Evolutionary conservation across 345 rosid species (phyloP), one percentile per base, ranked within the genome.

Genomic region (Citrus hindsii): DNA sequence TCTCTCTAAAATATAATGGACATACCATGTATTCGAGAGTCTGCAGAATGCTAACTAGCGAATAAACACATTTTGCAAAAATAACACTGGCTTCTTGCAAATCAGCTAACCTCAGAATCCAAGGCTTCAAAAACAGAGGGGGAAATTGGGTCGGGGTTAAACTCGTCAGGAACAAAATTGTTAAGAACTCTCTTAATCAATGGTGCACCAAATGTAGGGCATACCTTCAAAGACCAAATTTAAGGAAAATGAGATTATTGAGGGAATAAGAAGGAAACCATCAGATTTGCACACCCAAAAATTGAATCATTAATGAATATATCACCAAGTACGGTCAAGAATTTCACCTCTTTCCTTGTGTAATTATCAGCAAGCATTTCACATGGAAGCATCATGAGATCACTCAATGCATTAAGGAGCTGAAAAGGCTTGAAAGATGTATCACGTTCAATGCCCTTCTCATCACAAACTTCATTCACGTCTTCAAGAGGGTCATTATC

Each of bases 371-470:
- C 90, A 65, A 95, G 94, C 94, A 92, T 89, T 74, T 91, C 94
- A 48, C 87, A 92, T 77, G 99, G 99, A 79, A 95, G 94, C 99
- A 92, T 95, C 98, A 95, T 90, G 66, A 93, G 93, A 87, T 93
- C 97, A 69, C 97, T 93, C 83, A 95, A 87, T 25, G 94, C 93
- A 80, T 90, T 89, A 30, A 95, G 96, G 65, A 93, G 89, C 78
- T 73, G 83, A 80, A 95, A 95, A 79, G 90, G 79, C 92, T 87
- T 93, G 85, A 90, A 91, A 60, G 93, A 85, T 76, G 85, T 77
- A 79, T 83, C 86, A 48, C 48, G 14, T 51, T 81, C 87, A 64
- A 33, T 77, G 28, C 75, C 86, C 73, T 76, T 84, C 51, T 79
- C 71, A 64, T 82, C 66, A 46, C 67, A 70, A 48, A 55, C 67